phyloP scores from a whole-genome alignment of 129 eudicot species.

The Smallanthus sonchifolius region DNA sequence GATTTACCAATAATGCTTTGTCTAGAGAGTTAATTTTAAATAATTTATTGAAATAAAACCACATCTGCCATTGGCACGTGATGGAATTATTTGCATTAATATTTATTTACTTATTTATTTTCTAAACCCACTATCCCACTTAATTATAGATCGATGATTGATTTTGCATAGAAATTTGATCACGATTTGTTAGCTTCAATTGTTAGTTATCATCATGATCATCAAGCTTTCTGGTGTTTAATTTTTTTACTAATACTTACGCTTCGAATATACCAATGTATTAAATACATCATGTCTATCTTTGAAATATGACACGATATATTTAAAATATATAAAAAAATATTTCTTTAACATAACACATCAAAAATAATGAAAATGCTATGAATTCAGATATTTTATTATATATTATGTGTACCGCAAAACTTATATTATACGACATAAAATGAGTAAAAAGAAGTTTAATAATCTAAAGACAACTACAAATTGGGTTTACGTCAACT shows the following conservation, averaged over 20 bases:
- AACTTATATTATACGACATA: neutral
- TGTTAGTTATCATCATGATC: neutral
- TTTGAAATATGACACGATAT: no score
- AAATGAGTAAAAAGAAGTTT: neutral
- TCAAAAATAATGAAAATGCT: no score
- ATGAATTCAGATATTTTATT: neutral
- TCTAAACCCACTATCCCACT: conserved; percentile 22
- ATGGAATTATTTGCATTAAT: conserved; percentile 18
- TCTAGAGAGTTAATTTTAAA: conserved; percentile 36
- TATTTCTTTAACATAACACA: no score
- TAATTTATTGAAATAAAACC: conserved; percentile 29
- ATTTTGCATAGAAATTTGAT: conserved; percentile 7
- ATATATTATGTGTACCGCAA: neutral
- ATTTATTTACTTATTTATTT: neutral
- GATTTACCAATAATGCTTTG: conserved; percentile 44
- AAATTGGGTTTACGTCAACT: no score
- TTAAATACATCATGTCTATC: neutral
- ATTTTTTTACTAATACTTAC: neutral
- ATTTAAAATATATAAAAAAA: no score
- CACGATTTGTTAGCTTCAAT: conserved; percentile 2
- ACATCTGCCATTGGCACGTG: conserved; percentile 61
- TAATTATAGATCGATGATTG: conserved; percentile 14
- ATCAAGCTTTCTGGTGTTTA: conserved; percentile 10
- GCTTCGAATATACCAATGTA: neutral
- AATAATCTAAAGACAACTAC: no score